Evolutionary conservation across 345 rosid genomes (phyloP).

Genomic region (Reutealis trisperma): DNA sequence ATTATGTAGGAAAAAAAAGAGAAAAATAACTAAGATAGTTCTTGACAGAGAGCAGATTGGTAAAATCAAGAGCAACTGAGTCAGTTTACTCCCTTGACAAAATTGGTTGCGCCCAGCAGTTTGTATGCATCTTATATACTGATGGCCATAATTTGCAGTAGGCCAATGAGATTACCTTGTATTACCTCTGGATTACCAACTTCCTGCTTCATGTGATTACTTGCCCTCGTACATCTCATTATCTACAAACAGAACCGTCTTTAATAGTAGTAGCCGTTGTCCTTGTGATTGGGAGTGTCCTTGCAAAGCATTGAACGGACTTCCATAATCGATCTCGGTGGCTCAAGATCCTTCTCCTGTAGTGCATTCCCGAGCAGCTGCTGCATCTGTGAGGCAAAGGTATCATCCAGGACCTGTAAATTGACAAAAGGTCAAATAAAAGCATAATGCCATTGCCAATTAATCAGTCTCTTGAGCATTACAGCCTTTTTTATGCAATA

Average conservation of each 20-base stretch:
- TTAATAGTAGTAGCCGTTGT: slow-evolving; percentile 63
- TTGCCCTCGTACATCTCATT: neutral
- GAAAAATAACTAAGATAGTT: neutral
- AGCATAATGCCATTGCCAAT: neutral
- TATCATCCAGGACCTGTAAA: slow-evolving; percentile 81
- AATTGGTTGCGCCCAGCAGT: neutral
- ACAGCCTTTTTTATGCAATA: neutral
- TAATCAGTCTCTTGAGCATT: neutral
- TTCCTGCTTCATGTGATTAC: neutral
- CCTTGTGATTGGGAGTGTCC: slow-evolving; percentile 73
- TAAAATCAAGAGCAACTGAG: slow-evolving; percentile 29
- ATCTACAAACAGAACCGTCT: neutral
- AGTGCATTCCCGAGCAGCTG: slow-evolving; percentile 84
- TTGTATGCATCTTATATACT: neutral
- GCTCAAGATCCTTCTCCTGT: slow-evolving; percentile 85
- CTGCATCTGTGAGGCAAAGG: slow-evolving; percentile 95
- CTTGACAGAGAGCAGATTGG: neutral
- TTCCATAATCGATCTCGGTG: slow-evolving; percentile 89
- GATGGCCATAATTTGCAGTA: slow-evolving; percentile 4
- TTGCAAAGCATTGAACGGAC: slow-evolving; percentile 92
- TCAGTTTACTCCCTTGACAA: slow-evolving; percentile 26
- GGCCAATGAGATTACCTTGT: slow-evolving; percentile 14
- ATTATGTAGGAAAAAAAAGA: neutral
- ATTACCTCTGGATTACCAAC: neutral
- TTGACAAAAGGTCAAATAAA: neutral